Base-by-base conservation (phyloP, 495 filamentous ascomycete species). In the Penicillium ochrochloron region DNA sequence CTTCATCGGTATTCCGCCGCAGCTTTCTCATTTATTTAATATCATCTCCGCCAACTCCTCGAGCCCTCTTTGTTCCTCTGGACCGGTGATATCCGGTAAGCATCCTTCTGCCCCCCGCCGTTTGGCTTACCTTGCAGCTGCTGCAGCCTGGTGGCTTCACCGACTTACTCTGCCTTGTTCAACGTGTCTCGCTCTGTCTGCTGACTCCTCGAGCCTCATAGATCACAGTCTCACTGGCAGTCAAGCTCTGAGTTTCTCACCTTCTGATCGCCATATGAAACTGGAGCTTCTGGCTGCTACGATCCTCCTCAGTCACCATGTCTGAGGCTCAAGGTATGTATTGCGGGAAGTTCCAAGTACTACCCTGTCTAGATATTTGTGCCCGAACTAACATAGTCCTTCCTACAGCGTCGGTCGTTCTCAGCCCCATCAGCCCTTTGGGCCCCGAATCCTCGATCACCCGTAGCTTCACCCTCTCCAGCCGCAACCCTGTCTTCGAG, bases 401-500 rank as follows among this genome's bases (percentile, higher is more conserved):
- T 17, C 8, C n/a, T 25, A 19, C 37, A 56, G 39, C 41, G 14
- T 35, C 52, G 14, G 19, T 63, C 15, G 51, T 57, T 33, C 52
- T 62, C 5, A 31, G 15, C 39, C 37, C 65, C n/a, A 72, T 79
- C 41, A 58, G 65, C 60, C 37, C 66, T 15, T 74, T 79, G 35
- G 55, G 63, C 59, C 21, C 51, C 11, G 74, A 78, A 46, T 17
- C 55, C 12, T 33, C 73, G n/a, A 67, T 71, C 14, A 65, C 64
- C 42, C 77, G 80, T 23, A 65, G 62, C 10, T 60, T 83, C 34
- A 75, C 62, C 50, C 71, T 82, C 50, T 66, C 63, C 5, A 44
- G 65, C 21, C 52, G 68, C n/a, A 57, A 70, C 60, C 61, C 46
- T 52, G 64, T 31, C 34, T 50, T 66, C 17, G 81, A 46, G 62